Conservation (phyloP, 2,329 filamentous ascomycete genomes). For the Aspergillus fumigatiaffinis region DNA sequence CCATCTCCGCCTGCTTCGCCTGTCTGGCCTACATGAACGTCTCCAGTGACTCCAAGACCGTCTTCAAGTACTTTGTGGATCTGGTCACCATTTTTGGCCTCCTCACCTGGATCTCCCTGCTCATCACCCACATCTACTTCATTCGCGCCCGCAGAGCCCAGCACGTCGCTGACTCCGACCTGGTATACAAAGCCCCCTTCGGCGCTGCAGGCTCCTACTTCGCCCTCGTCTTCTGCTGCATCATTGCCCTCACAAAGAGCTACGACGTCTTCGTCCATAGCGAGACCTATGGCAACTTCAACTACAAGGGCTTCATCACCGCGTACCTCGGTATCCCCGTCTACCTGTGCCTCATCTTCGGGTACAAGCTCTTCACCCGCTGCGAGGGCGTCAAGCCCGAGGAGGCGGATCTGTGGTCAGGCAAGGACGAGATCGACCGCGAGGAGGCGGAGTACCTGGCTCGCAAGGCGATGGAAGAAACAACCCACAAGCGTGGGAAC, state of each 20-base stretch:
- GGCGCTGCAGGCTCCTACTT: conserved; percentile 66
- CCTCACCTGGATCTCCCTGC: conserved; percentile 64
- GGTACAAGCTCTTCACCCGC: conserved; percentile 59
- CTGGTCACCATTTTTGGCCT: conserved; percentile 64
- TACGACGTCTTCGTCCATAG: conserved; percentile 64
- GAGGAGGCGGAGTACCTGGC: conserved; percentile 69
- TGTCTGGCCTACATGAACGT: conserved; percentile 68
- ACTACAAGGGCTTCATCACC: conserved; percentile 74
- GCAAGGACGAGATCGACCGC: conserved; percentile 68
- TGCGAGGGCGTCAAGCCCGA: conserved; percentile 54
- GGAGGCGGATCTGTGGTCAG: conserved; percentile 65
- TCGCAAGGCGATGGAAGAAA: conserved; percentile 42
- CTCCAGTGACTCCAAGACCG: conserved; percentile 50
- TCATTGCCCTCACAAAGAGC: conserved; percentile 80
- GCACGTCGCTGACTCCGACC: conserved; percentile 49
- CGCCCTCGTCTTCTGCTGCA: conserved; percentile 64
- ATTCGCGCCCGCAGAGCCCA: conserved; percentile 61
- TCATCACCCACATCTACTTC: conserved; percentile 65
- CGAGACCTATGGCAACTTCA: conserved; percentile 52
- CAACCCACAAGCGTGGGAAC: conserved; percentile 32
- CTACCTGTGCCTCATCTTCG: conserved; percentile 66
- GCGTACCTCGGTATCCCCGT: conserved; percentile 74
- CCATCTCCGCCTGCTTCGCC: conserved; percentile 57
- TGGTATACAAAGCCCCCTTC: conserved; percentile 67
- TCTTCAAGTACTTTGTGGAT: conserved; percentile 66